These are phyloP conservation scores for Ogataea haglerorum DNA, from an alignment of 805 yeast genomes.

Conservation along the genomic window DNA sequence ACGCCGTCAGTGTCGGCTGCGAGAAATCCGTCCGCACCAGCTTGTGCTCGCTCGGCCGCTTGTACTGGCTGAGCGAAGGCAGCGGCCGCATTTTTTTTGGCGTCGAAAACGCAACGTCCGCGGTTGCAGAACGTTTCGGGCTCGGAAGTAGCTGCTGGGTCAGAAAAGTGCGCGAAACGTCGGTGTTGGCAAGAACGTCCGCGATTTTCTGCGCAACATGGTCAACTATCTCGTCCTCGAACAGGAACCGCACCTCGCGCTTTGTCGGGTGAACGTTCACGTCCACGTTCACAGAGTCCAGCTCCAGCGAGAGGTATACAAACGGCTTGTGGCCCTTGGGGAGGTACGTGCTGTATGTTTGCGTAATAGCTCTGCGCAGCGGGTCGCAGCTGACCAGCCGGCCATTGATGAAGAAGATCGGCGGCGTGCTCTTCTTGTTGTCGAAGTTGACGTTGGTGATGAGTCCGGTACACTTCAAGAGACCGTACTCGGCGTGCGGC, in stretches of 20 bases:
- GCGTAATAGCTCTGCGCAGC: conserved; percentile 60
- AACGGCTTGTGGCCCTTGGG: conserved; percentile 82
- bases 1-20: conserved; percentile 52
- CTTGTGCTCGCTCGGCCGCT: conserved; percentile 55
- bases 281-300: conserved; percentile 71
- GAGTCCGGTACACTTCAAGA: conserved; percentile 52
- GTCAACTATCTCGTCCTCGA: conserved; percentile 83
- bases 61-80: conserved; percentile 14
- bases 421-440: conserved; percentile 60
- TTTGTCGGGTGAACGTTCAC: conserved; percentile 97
- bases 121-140: conserved; percentile 28
- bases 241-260: conserved; percentile 79
- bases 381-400: conserved; percentile 84
- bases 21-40: conserved; percentile 68
- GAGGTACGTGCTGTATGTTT: conserved; percentile 59
- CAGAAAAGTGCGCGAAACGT: conserved; percentile 63
- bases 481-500: conserved; percentile 40
- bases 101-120: conserved; percentile 11
- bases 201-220: conserved; percentile 49
- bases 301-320: conserved; percentile 65
- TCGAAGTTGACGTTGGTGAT: conserved; percentile 70
- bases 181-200: conserved; percentile 49
- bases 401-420: conserved; percentile 81
- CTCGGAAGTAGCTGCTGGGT: conserved; percentile 55
- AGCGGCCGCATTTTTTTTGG: conserved; percentile 7